phyloP scores from a whole-genome alignment of 371 early-diverging fungal genomes.

The Phascolomyces articulosus region DNA sequence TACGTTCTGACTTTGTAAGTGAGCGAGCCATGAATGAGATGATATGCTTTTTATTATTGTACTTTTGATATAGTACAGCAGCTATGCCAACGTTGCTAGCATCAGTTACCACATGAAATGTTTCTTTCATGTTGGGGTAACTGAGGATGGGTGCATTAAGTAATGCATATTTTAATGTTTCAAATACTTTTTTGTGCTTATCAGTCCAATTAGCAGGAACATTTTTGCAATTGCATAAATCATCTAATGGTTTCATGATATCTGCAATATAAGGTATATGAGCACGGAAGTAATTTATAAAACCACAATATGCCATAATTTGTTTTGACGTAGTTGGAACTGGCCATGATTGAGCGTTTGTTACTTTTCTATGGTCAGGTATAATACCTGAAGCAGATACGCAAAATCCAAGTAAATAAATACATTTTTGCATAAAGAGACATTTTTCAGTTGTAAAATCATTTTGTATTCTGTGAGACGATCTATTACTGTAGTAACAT shows the following conservation, averaged over 20 bases:
- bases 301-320: conserved; percentile 17
- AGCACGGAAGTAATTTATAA: conserved; percentile 28
- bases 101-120: conserved; percentile 42
- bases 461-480: conserved; percentile 17
- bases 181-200: conserved; percentile 9
- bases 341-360: conserved; percentile 17
- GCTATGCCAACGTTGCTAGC: conserved; percentile 44
- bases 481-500: conserved; percentile 1
- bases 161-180: conserved; percentile 9
- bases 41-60: conserved; percentile 7
- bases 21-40: conserved; percentile 23
- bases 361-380: conserved; percentile 18
- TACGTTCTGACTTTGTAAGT: conserved; percentile 10
- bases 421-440: conserved; percentile 9
- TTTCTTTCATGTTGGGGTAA: conserved; percentile 24
- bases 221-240: conserved; percentile 11
- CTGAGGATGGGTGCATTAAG: conserved; percentile 4
- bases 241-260: conserved; percentile 21
- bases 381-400: conserved; percentile 14
- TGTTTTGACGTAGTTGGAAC: conserved; percentile 12
- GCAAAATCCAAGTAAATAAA: conserved; percentile 22
- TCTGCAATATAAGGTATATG: conserved; percentile 17
- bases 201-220: conserved; percentile 8
- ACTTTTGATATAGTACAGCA: conserved; percentile 31
- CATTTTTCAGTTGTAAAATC: conserved; percentile 22